Evolutionary conservation across 2,329 filamentous ascomycete species (phyloP), one percentile per base, ranked within the genome.

Genomic region (Aschersonia sp.): DNA sequence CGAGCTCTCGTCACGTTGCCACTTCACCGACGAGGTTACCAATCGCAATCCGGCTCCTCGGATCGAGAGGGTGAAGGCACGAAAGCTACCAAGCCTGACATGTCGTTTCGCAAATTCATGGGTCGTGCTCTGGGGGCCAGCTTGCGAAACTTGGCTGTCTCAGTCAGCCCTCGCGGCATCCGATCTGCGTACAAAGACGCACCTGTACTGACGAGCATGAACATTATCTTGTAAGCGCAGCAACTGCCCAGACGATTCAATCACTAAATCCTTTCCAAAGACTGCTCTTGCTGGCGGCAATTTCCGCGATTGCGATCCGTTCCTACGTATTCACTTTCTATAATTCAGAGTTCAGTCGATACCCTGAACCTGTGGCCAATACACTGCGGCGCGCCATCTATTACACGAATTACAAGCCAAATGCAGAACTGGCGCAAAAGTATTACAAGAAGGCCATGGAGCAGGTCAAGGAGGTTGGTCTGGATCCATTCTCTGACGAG

Each of bases 401-500:
- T 68, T 94, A 87, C 65, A 86, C 82, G 54, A 89, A 92, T 58
- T 77, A 83, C 53, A 72, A 78, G 40, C 75, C 84, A 5, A 83
- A 94, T 50, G 79, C 86, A 3, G 75, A 83, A 50, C 74, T 84
- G 47, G 89, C 90, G 1, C 71, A 94, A 50, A 84, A 87, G 55
- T 87, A 87, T 63, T 97, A 95, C 63, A 81, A 81, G 57, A 76
- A 84, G 54, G 88, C 89, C 4, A 70, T 97, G 49, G 72, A 81
- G 52, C 73, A 83, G 46, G 87, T 87, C 49, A 69, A 80, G 45
- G 80, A 87, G 57, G 60, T 84, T 46, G 79, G 81, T 0, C 78
- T 98, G 68, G 87, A 97, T 59, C 87, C 86, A 0, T 94, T 89
- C 61, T 89, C 85, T 4, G 85, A 96, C 56, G 89, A 96, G 61